Percentiles rank a stretch among this genome's conserved stretches.
phyloP scores from a whole-genome alignment of 2,329 filamentous ascomycete genomes.

The Emmonsiellopsis sp. region DNA sequence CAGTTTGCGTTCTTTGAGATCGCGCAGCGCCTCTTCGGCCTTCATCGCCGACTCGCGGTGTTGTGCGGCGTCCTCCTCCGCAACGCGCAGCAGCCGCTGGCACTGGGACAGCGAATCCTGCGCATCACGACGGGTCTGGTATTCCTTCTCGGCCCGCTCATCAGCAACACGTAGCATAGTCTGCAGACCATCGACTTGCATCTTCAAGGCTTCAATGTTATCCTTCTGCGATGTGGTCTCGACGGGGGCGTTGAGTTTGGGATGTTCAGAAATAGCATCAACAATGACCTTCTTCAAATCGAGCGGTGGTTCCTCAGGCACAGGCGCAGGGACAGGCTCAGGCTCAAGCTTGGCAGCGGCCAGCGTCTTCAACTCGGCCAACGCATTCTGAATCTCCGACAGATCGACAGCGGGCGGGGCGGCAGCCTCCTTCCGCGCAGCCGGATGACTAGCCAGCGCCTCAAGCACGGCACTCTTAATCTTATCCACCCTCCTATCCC shows the following conservation, averaged over 20 bases:
- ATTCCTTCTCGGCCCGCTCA: constrained; percentile 54
- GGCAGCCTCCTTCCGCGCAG: constrained; percentile 14
- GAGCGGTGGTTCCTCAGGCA: constrained; percentile 29
- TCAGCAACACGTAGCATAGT: constrained; percentile 58
- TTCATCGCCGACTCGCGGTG: constrained; percentile 49
- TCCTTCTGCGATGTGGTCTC: constrained; percentile 43
- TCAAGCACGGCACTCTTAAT: constrained; percentile 61
- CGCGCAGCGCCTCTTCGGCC: constrained; percentile 54
- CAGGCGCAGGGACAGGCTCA: not conserved
- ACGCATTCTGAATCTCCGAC: constrained; percentile 28
- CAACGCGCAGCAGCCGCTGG: constrained; percentile 59
- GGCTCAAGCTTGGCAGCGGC: constrained; percentile 8
- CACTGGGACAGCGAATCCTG: constrained; percentile 66
- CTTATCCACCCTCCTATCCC: constrained; percentile 73
- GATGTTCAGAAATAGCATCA: constrained; percentile 51
- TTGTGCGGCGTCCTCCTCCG: constrained; percentile 47
- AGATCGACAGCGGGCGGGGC: constrained; percentile 25
- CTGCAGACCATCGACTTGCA: constrained; percentile 60
- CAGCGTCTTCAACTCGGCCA: constrained; percentile 25
- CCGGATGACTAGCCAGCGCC: constrained; percentile 46
- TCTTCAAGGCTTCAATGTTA: constrained; percentile 40
- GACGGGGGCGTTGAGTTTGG: constrained; percentile 43
- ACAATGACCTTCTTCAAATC: constrained; percentile 56
- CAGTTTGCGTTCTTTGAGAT: constrained; percentile 61
- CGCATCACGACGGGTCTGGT: constrained; percentile 53